Percentiles rank a stretch among this genome's conserved stretches.
phyloP scores from a whole-genome alignment of 495 filamentous ascomycete genomes.

The Aspergillus olivimuriae region DNA sequence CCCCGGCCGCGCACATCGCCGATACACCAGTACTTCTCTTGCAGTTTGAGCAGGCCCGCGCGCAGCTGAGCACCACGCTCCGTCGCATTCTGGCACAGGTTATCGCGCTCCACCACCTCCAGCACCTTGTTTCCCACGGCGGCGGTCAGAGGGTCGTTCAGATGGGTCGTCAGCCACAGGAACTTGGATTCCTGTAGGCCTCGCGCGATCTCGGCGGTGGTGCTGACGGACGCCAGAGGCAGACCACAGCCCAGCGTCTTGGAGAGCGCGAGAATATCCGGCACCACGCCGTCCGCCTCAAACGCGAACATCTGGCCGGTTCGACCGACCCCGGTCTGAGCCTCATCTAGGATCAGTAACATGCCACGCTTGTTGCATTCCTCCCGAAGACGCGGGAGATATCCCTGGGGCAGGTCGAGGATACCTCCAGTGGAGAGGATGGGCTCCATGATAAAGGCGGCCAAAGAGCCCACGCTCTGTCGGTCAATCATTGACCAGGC shows the following conservation, averaged over 20 bases:
- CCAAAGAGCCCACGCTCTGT: conserved; percentile 47
- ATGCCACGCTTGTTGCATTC: conserved; percentile 45
- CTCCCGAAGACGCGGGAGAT: conserved; percentile 36
- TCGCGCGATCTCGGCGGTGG: conserved; percentile 39
- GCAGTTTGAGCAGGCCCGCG: conserved; percentile 32
- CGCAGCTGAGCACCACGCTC: conserved; percentile 36
- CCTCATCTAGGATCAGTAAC: conserved; percentile 51
- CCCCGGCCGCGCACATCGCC: conserved; percentile 51
- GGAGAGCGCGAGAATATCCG: conserved; percentile 46
- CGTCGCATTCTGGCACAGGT: conserved; percentile 31
- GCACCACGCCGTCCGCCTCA: conserved; percentile 39
- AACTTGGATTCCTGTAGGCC: conserved; percentile 25
- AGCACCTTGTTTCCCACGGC: conserved; percentile 51
- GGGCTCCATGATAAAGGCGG: conserved; percentile 50
- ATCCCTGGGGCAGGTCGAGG: conserved; percentile 37
- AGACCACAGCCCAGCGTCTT: conserved; percentile 52
- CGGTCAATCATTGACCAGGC: conserved; percentile 47
- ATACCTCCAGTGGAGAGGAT: conserved; percentile 48
- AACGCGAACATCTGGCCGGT: conserved; percentile 48
- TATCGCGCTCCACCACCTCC: conserved; percentile 47
- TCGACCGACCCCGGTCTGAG: conserved; percentile 48
- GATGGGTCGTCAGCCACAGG: conserved; percentile 33
- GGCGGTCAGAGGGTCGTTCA: conserved; percentile 50
- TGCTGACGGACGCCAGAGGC: conserved; percentile 45
- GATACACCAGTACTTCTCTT: conserved; percentile 45